Evolutionary conservation across 2,329 filamentous ascomycete species (phyloP), one percentile per base, ranked within the genome.

Genomic region (Talaromyces sp.): DNA sequence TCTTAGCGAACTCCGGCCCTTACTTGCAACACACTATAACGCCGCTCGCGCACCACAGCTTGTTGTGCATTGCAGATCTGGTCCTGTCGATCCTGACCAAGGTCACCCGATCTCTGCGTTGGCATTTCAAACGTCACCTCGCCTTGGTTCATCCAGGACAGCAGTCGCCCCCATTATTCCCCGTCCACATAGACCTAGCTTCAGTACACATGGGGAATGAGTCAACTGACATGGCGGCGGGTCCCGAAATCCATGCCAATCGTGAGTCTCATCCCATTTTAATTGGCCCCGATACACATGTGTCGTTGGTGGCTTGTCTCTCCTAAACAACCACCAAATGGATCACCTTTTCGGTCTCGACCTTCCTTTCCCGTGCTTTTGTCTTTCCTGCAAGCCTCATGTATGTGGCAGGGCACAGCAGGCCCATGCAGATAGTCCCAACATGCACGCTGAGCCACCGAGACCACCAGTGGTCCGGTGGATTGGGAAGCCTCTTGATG

Each of bases 71-170:
- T 44, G 54, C 56, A 58, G 53, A 61, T 61, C 56, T 61, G 53
- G 56, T 61, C 58, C 59, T 63, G 66, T 66, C 64, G 65, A 68
- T 69, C 65, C 49, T 27, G 37, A 35, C 52, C 44, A 53, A 57
- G 60, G 68, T 70, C 68, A 70, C 66, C 68, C 58, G 68, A 68
- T 68, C 67, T 66, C 63, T 70, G 68, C 56, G 68, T 63, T 70
- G 68, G 66, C 68, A 68, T 42, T 54, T 61, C 55, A 54, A 62
- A 60, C 56, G 54, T 61, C 55, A 53, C 47, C 40, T 42, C 47
- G 35, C 37, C 37, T 49, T 11, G 19, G 16, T 9, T 19, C 44
- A 41, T 44, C 37, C 32, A 44, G 36, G 39, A 32, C 46, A 5
- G 22, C 42, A 39, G 16, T 32, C 19, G 29, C 53, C 39, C 46